Evolutionary conservation across 202 grass and related monocot species (phyloP), one percentile per base, ranked within the genome.

Genomic region (Panicum virgatum): DNA sequence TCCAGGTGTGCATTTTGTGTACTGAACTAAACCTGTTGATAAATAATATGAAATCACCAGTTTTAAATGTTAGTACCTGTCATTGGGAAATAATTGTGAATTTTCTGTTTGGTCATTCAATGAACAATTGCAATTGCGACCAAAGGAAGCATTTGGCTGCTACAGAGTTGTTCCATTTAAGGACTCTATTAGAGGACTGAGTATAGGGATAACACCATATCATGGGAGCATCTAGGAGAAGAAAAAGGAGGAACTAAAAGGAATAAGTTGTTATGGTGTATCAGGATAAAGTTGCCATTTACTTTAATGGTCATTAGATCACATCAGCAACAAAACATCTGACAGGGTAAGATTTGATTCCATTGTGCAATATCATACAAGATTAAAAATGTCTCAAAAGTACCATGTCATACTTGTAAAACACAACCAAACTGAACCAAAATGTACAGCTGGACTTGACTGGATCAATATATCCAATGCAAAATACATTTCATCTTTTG

Each of bases 1-100:
- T 82, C 14, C 23, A 82, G 73, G 42, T 45, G 72, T 86, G 73
- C 88, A 89, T 39, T 72, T 89, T 19, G 58, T 86, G 51, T 89
- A 86, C 12, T 22, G 83, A 73, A 47, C 50, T 79, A 84, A 42
- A 61, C 25, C 78, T 86, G 72, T 66, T 46, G 7, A 12, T 16
- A 27, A 79, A 53, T 44, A 80, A 75, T 20, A 77, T 32, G 27
- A 48, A 57, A 36, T 69, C 27, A 12, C 1, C 14, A 15, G 51
- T 54, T 76, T 54, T 32, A 66, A 56, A 69, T 77, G 57, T 81
- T 10, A 82, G 30, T 12, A 66, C 10, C 19, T 65, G 52, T 46
- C 27, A 66, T 26, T 44, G 2, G 53, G 22, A 80, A 53, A 70
- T 20, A 80, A 62, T 62, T 75, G 44, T 51, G 46, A 26, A 45